Percentiles rank a stretch among this genome's conserved stretches.
These are phyloP conservation scores for Panellus pusillus DNA, from an alignment of 768 basidiomycete species.

Conservation along the genomic window DNA sequence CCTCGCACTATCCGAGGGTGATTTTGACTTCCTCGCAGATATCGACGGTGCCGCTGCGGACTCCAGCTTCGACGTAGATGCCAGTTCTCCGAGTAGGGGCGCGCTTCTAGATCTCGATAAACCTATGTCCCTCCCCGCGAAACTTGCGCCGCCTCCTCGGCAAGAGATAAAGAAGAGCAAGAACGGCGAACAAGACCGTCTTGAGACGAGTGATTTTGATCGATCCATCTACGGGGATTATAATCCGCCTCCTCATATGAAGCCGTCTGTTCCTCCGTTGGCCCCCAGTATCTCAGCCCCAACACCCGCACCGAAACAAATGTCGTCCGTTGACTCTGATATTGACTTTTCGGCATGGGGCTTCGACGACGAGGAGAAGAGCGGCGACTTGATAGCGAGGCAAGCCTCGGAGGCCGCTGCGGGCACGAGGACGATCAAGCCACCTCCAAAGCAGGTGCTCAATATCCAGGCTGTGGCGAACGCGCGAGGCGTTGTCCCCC, in stretches of 20 bases:
- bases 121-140: constrained; percentile 42
- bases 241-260: constrained; percentile 3
- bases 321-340: constrained; percentile 13
- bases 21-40: constrained; percentile 79
- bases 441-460: constrained; percentile 1
- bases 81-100: constrained; percentile 7
- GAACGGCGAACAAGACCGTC: constrained; percentile 7
- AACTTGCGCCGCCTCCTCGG: constrained; percentile 49
- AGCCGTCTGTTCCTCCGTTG: constrained; percentile 7
- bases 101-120: constrained; percentile 23
- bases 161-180: neutral
- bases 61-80: neutral
- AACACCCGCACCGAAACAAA: neutral
- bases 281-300: constrained; percentile 4
- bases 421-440: neutral
- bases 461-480: constrained; percentile 10
- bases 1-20: constrained; percentile 73
- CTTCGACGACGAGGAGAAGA: constrained; percentile 19
- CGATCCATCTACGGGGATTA: constrained; percentile 10
- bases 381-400: constrained; percentile 1
- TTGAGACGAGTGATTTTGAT: neutral
- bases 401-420: constrained; percentile 3
- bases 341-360: constrained; percentile 21
- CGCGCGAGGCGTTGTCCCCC: constrained; percentile 22
- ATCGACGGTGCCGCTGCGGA: constrained; percentile 27